Evolutionary conservation across 352 stramenopile genomes (phyloP), one percentile per base, ranked within the genome.

Genomic region (Globisporangium uncinulatum): DNA sequence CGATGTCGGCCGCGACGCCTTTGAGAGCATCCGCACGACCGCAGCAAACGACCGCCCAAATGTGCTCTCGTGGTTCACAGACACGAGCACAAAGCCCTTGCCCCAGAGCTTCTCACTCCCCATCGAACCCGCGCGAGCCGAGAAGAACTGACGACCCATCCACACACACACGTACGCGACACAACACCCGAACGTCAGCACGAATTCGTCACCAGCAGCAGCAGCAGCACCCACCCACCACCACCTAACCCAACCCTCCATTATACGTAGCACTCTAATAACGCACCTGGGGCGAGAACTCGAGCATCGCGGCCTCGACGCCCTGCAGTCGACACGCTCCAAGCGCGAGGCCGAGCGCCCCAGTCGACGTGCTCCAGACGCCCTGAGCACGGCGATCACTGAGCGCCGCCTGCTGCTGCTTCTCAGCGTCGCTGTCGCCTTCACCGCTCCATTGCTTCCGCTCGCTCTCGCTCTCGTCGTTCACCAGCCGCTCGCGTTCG

Each of bases 31-130:
- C 49, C 74, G 73, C 52, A 87, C 80, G 10, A 87, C 70, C 11
- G 67, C 62, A 1, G 59, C 47, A 59, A 91, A 92, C 19, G 57
- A 63, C 58, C 61, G 55, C 6, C 81, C 79, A 54, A 89, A 89
- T 3, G 81, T 94, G 57, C 79, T 89, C 55, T 91, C 74, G 36
- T 84, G 81, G 66, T 92, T 94, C 55, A 94, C 73, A 7, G 81
- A 80, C 3, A 86, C 70, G 21, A 94, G 59, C 20, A 93, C 73
- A 32, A 88, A 90, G 6, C 83, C 83, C 56, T 86, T 89, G n/a
- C 66, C 65, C 41, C 92, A 50, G 19, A 71, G 67, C 47, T 82
- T 86, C 52, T 86, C 79, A 31, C 72, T 61, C 36, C 56, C 67
- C 50, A 75, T 50, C 47, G 61, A 56, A 4, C 67, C 49, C 7